These are phyloP conservation scores for Ceratobasidium sp. DNA, from an alignment of 1,284 basidiomycete species.

Conservation along the genomic window DNA sequence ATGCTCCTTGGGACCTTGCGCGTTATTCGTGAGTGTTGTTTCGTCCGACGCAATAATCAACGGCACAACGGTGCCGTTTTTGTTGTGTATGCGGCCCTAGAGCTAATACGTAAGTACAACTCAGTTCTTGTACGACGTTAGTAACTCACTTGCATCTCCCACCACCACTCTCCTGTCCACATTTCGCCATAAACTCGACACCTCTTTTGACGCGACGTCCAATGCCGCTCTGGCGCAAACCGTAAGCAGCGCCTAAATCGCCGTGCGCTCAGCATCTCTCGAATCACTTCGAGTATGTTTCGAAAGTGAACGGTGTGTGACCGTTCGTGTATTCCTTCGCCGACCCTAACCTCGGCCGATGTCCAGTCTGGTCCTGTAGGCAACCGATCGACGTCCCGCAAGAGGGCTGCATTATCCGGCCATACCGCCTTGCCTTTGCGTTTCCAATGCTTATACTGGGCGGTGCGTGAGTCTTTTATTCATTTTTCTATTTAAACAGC, in stretches of 20 bases:
- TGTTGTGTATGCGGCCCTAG: background rate
- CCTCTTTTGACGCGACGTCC: slow-evolving; percentile 13
- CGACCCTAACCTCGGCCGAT: background rate
- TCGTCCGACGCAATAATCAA: background rate
- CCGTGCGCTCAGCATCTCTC: slow-evolving; percentile 11
- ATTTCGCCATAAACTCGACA: slow-evolving; percentile 9
- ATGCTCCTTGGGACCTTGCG: background rate
- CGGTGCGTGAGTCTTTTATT: background rate
- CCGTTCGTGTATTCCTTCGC: background rate
- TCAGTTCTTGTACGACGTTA: no score
- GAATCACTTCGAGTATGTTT: slow-evolving; percentile 3
- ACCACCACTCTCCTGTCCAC: slow-evolving; percentile 34
- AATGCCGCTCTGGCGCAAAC: slow-evolving; percentile 24
- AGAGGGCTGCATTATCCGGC: slow-evolving; percentile 19
- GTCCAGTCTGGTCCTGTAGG: slow-evolving; percentile 23
- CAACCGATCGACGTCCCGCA: slow-evolving; percentile 4
- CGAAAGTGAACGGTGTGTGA: background rate
- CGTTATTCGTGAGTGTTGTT: background rate
- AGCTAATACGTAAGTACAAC: background rate
- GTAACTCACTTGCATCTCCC: slow-evolving; percentile 12
- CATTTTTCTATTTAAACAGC: no score
- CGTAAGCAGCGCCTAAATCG: slow-evolving; percentile 16
- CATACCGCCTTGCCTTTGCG: slow-evolving; percentile 15
- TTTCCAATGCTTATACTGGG: slow-evolving; percentile 7
- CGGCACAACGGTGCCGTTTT: background rate